Base-by-base conservation (phyloP, 257 asterid species). In the Plantago ovata region DNA sequence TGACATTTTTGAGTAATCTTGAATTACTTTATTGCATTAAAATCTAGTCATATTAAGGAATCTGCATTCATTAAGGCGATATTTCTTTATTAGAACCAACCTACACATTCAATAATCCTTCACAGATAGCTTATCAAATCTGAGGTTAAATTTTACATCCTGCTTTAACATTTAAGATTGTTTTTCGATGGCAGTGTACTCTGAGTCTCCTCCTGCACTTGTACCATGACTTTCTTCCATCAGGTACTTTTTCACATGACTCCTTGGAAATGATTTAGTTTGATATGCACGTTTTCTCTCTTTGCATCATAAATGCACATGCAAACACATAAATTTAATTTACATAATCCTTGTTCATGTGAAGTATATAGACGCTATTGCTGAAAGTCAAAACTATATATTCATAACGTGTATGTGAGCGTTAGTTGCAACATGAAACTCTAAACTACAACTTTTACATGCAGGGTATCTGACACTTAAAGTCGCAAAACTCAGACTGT, bases 201-300 rank as follows among this genome's bases (percentile, higher is more conserved):
- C 19, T 62, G 67, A 52, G 52, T 40, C 38, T 62, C 22, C 49
- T 62, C 43, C 22, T 40, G 60, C 67, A 52, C 53, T 51, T 62
- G 33, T 62, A 38, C 60, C 44, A 40, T 18, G 43, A 42, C 10
- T 21, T 38, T 32, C 43, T 62, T 51, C 60, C 51, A 39, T 38
- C 38, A 41, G 67, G 60, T 62, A 50, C 48, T 46, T 14, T 4
- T 46, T 16, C 60, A 19, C 46, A 38, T 19, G 19, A 50, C 8
- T 50, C 51, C 51, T 50, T 6, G 36, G 14, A 22, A 38, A 50
- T 0, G 16, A 20, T 50, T 50, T 21, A 21, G 12, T 50, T 15
- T 7, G 9, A 50, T 14, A 15, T n/a, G n/a, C n/a, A n/a, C 58
- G 13, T 23, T 32, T 53, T 53, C 15, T 13, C 28, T 54, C 16